Evolutionary conservation across 208 protist species (phyloP).

Genomic region (Herpetomonas muscarum): DNA sequence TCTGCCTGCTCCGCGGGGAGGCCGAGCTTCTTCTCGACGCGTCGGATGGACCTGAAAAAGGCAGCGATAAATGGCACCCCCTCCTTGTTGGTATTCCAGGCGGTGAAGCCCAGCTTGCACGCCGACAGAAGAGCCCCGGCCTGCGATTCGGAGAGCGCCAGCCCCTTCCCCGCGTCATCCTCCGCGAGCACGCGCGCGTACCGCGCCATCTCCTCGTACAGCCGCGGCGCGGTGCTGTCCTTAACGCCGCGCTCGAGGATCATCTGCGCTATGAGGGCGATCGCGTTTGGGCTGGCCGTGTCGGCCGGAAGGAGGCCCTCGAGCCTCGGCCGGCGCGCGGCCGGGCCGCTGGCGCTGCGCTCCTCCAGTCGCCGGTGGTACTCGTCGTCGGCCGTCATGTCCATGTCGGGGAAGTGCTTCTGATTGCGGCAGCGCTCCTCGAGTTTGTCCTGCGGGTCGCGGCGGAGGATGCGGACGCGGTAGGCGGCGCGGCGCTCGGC

Average conservation of each 20-base stretch:
- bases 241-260: slow-evolving; percentile 80
- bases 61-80: slow-evolving; percentile 43
- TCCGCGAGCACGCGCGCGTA: slow-evolving; percentile 41
- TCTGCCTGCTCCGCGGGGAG: slow-evolving; percentile 43
- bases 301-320: slow-evolving; percentile 55
- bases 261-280: slow-evolving; percentile 65
- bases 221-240: slow-evolving; percentile 43
- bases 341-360: slow-evolving; percentile 5
- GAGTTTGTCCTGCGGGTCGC: slow-evolving; percentile 34
- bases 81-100: slow-evolving; percentile 64
- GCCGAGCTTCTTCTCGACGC: slow-evolving; percentile 45
- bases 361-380: slow-evolving; percentile 13
- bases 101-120: slow-evolving; percentile 73
- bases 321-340: slow-evolving; percentile 27
- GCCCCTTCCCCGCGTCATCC: slow-evolving; percentile 7
- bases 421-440: slow-evolving; percentile 61
- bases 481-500: slow-evolving; percentile 77
- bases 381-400: slow-evolving; percentile 57
- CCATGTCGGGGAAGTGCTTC: slow-evolving; percentile 77
- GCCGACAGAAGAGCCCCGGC: slow-evolving; percentile 63
- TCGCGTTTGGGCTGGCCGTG: slow-evolving; percentile 41
- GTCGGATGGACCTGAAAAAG: slow-evolving; percentile 71
- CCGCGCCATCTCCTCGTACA: slow-evolving; percentile 60
- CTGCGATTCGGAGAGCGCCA: slow-evolving; percentile 47
- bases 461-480: slow-evolving; percentile 65